These are phyloP conservation scores for Tuber borchii DNA, from an alignment of 495 filamentous ascomycete genomes.

Conservation along the genomic window DNA sequence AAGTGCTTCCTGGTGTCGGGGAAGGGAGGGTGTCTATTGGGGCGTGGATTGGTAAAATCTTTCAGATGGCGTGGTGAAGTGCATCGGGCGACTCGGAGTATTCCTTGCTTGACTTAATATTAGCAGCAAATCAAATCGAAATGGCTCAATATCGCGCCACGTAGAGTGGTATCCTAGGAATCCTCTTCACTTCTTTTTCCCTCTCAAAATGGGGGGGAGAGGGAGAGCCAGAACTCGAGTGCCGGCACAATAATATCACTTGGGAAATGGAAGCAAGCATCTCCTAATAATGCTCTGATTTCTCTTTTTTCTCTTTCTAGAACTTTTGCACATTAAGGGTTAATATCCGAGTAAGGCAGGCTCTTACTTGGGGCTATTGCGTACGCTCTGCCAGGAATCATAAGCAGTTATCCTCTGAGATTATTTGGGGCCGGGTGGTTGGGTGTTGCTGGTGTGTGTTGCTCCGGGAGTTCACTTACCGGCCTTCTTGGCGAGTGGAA, in stretches of 20 bases:
- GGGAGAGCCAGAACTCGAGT: too few species aligned
- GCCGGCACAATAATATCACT: too few species aligned
- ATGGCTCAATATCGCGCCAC: neutral
- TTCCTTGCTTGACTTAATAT: neutral
- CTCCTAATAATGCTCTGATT: neutral
- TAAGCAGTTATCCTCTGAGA: neutral
- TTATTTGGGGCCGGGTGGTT: neutral
- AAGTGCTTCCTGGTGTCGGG: neutral
- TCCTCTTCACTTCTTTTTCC: neutral
- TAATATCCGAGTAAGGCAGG: neutral
- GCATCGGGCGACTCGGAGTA: neutral
- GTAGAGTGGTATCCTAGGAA: neutral
- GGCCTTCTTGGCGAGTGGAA: neutral
- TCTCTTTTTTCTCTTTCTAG: neutral
- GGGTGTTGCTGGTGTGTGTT: neutral
- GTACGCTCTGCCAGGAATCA: neutral
- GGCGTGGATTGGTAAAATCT: neutral
- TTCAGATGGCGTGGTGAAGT: neutral
- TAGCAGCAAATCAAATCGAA: neutral
- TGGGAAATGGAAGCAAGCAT: neutral
- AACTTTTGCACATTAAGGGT: neutral
- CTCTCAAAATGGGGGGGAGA: neutral
- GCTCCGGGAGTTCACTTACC: neutral
- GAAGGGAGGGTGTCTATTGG: neutral
- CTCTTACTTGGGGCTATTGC: neutral